Base-by-base conservation (phyloP, 768 basidiomycete species). In the Tylopilus sp. region DNA sequence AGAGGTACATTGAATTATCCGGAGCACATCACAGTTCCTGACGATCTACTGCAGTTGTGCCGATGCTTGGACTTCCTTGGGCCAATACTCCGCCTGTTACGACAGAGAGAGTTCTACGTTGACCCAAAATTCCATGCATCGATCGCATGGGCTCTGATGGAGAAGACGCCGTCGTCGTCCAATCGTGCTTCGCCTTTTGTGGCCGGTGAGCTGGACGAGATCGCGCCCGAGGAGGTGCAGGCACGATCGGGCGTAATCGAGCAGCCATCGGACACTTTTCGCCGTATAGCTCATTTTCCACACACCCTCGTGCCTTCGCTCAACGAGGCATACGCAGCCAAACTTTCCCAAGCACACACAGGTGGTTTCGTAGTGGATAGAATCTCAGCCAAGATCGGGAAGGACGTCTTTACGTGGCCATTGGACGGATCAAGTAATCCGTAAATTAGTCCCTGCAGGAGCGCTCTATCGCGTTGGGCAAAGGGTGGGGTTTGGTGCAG, bases 51-150 rank as follows among this genome's bases (percentile, higher is more conserved):
- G 51, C 55, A 95, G 94, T 69, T 94, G 12, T 69, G 71, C 52
- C 60, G 65, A 8, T 69, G 93, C 39, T 73, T 81, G 2, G 71
- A 79, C 43, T 71, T 73, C 21, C 68, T 97, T 38, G 73, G 77
- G 5, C 85, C 86, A 1, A 71, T 75, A 7, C 71, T 95, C 41
- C 71, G 70, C 25, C 63, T 68, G 3, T 72, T 91, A 30, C 83
- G 85, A 47, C 87, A 95, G 57, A 83, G 85, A 56, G 77, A 79
- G 50, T 97, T 91, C 69, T 95, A 98, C 69, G 61, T 72, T 30
- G 71, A 80, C 26, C 92, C 95, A 18, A 81, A 85, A 40, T 97
- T 94, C 62, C 95, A 98, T 64, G 79, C 88, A 12, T 95, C 92
- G 2, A 82, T 97, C 48, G 91, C 84, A 10, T 97, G 95, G 94